Evolutionary conservation across 2,329 filamentous ascomycete species (phyloP), one percentile per base, ranked within the genome.

Genomic region (Alternaria incomplexa): DNA sequence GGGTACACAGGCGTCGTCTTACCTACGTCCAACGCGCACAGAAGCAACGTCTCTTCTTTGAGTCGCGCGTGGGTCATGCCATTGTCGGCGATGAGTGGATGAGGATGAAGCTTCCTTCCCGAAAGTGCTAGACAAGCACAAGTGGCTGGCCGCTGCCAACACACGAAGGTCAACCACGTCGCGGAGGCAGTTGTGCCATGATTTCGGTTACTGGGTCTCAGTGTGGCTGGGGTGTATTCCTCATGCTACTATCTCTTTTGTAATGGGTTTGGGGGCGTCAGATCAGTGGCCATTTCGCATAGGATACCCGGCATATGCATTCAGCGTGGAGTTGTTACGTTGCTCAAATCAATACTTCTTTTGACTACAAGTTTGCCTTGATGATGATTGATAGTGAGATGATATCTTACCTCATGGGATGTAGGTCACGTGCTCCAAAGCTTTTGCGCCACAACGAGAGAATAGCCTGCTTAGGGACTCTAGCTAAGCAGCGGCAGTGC

Each of bases 81-180:
- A 66, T 72, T 20, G 63, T 70, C 15, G 70, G 70, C 7, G 70
- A 72, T 23, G 70, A 72, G 28, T 72, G 70, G 68, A 72, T 72
- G 70, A 62, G 68, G 13, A 68, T 67, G 62, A 60, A 63, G 47
- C 58, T 71, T 28, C 65, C 68, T 15, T 45, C 44, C 45, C 63
- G 63, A 23, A 50, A 51, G 22, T 46, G 65, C 52, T 63, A 61
- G 53, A n/a, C 55, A 44, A 25, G 32, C 44, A 13, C 30, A 36
- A 26, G 32, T 45, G 45, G 22, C 40, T 32, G 32, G 12, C 40
- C 4, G 44, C 46, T 46, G 26, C 40, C 53, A 56, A 50, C 52
- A 54, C 17, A 6, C 45, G 25, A 36, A 28, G 26, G 30, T 23
- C 47, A 3, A 46, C 44, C 12, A 51, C 53, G 23, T 48, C 32